Evolutionary conservation across 495 filamentous ascomycete species (phyloP), one percentile per base, ranked within the genome.

Genomic region (Lasiosphaeria ovina): DNA sequence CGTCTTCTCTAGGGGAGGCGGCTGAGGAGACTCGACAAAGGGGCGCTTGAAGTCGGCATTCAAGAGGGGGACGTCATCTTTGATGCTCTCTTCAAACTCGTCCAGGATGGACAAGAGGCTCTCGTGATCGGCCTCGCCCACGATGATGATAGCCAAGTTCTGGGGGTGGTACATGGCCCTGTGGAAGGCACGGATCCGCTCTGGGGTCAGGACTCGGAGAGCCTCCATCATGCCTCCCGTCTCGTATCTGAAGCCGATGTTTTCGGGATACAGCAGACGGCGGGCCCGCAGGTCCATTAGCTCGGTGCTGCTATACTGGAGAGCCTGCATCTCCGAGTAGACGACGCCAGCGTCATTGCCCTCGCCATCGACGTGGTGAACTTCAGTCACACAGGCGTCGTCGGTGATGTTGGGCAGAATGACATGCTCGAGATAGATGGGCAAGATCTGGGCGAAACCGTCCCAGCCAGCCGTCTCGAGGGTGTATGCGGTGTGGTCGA

Each of bases 251-350:
- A 96, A 99, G 4, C 95, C 94, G 51, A 93, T 81, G 36, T 88
- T 90, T 62, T 93, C 85, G 1, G 93, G 94, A 67, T 97, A 99
- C 31, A 95, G 79, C 57, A 93, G 76, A 4, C 89, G 85, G 17
- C 87, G 84, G 33, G 89, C 87, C 60, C 81, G 79, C 55, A 96
- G 80, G 57, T 93, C 89, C 82, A 98, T 96, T 38, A 97, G 84
- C 70, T 96, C 89, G 12, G 76, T 75, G 60, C 87, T 83, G 16
- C 81, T 88, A 69, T 97, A 96, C 71, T 99, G 89, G 1, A 94
- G 85, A 10, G 85, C 95, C 71, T 99, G 94, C 94, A 99, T 98
- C 74, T 99, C 94, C 1, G 95, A 97, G 76, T 98, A 99, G 17
- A 98, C 94, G 4, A 98, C 94, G 62, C 93, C 94, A 33, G 94